phyloP scores from a whole-genome alignment of 805 yeast genomes.

The Pichia sporocuriosa region DNA sequence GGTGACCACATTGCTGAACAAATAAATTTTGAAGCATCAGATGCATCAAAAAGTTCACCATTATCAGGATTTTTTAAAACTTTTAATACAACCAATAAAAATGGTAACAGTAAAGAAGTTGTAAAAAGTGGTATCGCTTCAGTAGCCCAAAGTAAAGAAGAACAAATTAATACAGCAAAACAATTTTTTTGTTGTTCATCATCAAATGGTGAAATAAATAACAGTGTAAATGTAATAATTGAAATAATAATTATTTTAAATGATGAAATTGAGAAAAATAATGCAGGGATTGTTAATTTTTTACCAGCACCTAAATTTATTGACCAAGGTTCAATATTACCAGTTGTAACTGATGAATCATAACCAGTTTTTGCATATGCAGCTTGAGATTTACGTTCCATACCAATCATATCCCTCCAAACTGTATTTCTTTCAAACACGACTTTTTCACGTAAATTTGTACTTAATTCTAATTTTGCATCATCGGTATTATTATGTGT shows the following conservation, averaged over 20 bases:
- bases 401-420: slow-evolving; percentile 92
- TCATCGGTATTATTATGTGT: slow-evolving; percentile 33
- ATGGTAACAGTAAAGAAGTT: slow-evolving; percentile 78
- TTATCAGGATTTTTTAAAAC: slow-evolving; percentile 55
- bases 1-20: slow-evolving; percentile 93
- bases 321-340: slow-evolving; percentile 18
- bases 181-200: slow-evolving; percentile 67
- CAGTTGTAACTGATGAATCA: slow-evolving; percentile 4
- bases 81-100: slow-evolving; percentile 65
- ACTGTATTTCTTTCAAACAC: slow-evolving; percentile 98
- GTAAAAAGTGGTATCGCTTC: slow-evolving; percentile 90
- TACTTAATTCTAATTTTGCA: slow-evolving; percentile 40
- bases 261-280: slow-evolving; percentile 32
- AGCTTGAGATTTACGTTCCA: slow-evolving; percentile 81
- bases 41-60: slow-evolving; percentile 48
- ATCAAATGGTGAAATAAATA: slow-evolving; percentile 51
- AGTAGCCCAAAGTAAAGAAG: slow-evolving; percentile 92
- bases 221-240: slow-evolving; percentile 40
- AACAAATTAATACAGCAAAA: slow-evolving; percentile 72
- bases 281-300: slow-evolving; percentile 28
- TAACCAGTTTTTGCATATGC: slow-evolving; percentile 36
- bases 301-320: slow-evolving; percentile 27
- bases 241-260: slow-evolving; percentile 43
- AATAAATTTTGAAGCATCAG: slow-evolving; percentile 71
- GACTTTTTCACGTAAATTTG: slow-evolving; percentile 77